Evolutionary conservation across 495 filamentous ascomycete species (phyloP), one percentile per base, ranked within the genome.

Genomic region (Aspergillus diversus): DNA sequence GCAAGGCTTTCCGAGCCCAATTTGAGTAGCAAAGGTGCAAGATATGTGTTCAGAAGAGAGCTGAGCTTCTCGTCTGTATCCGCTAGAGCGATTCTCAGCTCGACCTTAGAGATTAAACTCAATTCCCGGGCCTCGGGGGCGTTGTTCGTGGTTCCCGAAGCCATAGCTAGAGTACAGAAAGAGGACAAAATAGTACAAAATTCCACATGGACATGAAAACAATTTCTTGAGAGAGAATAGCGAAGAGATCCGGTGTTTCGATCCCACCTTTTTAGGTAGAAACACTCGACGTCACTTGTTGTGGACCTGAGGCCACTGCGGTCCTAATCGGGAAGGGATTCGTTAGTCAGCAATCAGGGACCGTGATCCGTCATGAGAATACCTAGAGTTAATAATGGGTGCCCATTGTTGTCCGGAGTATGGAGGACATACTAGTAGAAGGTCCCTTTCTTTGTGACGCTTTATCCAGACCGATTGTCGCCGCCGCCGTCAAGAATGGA

Each of bases 1-100:
- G 87, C 81, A 55, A 84, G 81, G 74, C 92, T 87, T 17, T 92
- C 89, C 37, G 92, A 96, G 15, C 82, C 86, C 17, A 96, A 85
- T 70, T 97, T 97, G 57, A 97, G 80, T 21, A 99, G 79, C 37
- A 98, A 70, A 1, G 94, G 88, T 3, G 90, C 75, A n/a, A 98
- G 77, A 65, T 93, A 97, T 11, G 83, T 87, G 62, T 88, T 85
- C 32, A 99, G 82, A 6, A 93, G 80, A 32, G 86, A 73, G 69
- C 92, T 86, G 5, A 99, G 83, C 74, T 92, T 94, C 60, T 82
- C 79, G 64, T 96, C 93, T n/a, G 90, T 85, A 61, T 92, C 88
- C 15, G 90, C 87, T 55, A 91, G 81, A n/a, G 95, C 90, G 60
- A 99, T 92, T 49, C 88, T 86, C 70, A 96, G 89, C 73, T 97